phyloP scores from a whole-genome alignment of 148 eudicot species.

The Heliamphora exappendiculata region DNA sequence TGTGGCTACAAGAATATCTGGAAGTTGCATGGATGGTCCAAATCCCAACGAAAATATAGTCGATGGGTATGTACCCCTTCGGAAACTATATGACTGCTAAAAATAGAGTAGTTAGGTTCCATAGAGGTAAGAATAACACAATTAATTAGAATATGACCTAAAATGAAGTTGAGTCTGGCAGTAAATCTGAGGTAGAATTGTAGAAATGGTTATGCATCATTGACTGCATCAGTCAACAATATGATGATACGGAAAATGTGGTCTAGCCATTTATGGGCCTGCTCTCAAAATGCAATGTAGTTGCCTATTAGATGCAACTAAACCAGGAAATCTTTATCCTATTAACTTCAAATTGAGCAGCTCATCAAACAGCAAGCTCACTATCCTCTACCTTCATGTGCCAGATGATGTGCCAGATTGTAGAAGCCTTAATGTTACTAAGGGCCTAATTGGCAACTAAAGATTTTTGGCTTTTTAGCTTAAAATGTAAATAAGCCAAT shows the following conservation, averaged over 20 bases:
- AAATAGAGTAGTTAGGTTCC: slow-evolving; percentile 21
- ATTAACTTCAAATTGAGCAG: not conserved
- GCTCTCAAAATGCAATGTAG: not conserved
- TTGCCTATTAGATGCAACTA: not conserved
- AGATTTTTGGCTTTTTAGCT: too few species aligned
- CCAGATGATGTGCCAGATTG: slow-evolving; percentile 2
- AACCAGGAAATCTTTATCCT: not conserved
- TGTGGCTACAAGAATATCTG: slow-evolving; percentile 77
- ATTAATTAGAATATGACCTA: not conserved
- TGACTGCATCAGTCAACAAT: not conserved
- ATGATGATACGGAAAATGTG: not conserved
- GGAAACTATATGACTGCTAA: slow-evolving; percentile 77
- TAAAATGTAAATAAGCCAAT: too few species aligned
- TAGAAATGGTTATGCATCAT: not conserved
- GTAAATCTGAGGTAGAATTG: slow-evolving; percentile 2
- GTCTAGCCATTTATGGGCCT: not conserved
- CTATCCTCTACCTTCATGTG: not conserved
- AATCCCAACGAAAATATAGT: slow-evolving; percentile 81
- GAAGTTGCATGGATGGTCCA: slow-evolving; percentile 63
- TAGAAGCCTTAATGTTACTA: not conserved
- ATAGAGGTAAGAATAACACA: not conserved
- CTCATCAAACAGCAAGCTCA: not conserved
- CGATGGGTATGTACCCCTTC: slow-evolving; percentile 90
- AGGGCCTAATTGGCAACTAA: too few species aligned
- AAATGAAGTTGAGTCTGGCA: not conserved